phyloP scores from a whole-genome alignment of 192 early-diverging fungal species.

The Rhizophagus sp. region DNA sequence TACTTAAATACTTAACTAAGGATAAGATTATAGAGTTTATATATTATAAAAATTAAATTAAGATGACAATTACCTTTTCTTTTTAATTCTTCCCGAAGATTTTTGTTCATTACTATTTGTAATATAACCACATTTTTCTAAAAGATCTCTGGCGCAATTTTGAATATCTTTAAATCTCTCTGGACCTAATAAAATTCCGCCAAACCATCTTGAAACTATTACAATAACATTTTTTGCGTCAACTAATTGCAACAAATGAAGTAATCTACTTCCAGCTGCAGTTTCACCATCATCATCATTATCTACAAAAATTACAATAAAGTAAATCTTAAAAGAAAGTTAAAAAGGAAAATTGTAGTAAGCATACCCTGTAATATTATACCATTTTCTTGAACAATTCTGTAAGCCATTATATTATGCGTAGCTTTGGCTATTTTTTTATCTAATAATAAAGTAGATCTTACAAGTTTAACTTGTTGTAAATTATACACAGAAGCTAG shows the following conservation, averaged over 20 bases:
- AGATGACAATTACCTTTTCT: neutral
- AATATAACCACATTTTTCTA: constrained; percentile 68
- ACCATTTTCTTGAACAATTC: constrained; percentile 61
- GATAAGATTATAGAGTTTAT: too few species aligned
- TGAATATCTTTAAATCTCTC: constrained; percentile 94
- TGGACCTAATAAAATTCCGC: constrained; percentile 76
- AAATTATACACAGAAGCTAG: constrained; percentile 58
- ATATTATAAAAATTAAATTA: too few species aligned
- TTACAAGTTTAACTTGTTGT: constrained; percentile 54
- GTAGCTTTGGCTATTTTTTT: constrained; percentile 82
- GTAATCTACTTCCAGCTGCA: constrained; percentile 82
- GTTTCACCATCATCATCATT: constrained; percentile 96
- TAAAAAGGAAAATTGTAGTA: neutral
- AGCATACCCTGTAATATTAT: constrained; percentile 53
- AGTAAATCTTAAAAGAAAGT: neutral
- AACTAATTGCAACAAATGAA: constrained; percentile 79
- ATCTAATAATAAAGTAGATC: constrained; percentile 60
- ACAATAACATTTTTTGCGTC: constrained; percentile 75
- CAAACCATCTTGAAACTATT: constrained; percentile 84
- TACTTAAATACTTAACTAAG: too few species aligned
- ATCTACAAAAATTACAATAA: constrained; percentile 37
- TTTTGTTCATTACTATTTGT: neutral
- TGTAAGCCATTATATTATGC: constrained; percentile 90
- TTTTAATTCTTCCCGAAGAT: neutral
- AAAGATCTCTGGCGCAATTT: constrained; percentile 68